Percentiles rank a stretch among this genome's conserved stretches.
Conservation (phyloP, 2,329 filamentous ascomycete genomes). For the Colletotrichum phormii region DNA sequence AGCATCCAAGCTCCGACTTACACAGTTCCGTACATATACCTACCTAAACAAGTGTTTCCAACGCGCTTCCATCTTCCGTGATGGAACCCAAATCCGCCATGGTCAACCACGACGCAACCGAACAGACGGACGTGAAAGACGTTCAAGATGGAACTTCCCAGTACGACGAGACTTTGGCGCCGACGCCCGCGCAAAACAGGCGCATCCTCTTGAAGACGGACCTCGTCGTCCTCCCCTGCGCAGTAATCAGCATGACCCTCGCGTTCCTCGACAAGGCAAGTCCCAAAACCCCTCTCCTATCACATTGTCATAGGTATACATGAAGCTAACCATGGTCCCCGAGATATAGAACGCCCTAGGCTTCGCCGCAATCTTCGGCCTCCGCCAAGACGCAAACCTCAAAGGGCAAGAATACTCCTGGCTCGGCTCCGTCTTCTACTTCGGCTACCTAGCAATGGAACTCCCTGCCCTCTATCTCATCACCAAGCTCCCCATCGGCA, state of each 20-base stretch:
- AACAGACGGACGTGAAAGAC: background rate
- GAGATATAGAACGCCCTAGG: constrained; percentile 29
- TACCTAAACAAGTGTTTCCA: background rate
- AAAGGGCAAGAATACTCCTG: constrained; percentile 67
- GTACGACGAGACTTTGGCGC: background rate
- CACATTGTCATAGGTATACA: background rate
- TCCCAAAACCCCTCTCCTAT: too few species aligned
- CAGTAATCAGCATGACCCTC: constrained; percentile 37
- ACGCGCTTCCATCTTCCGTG: background rate
- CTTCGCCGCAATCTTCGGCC: constrained; percentile 66
- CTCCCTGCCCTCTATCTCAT: constrained; percentile 68
- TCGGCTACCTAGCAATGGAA: constrained; percentile 71
- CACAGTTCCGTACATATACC: background rate
- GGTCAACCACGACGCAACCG: background rate
- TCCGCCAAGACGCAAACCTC: constrained; percentile 61
- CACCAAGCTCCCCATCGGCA: constrained; percentile 50
- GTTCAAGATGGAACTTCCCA: constrained; percentile 1
- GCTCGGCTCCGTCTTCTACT: constrained; percentile 66
- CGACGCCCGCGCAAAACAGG: constrained; percentile 27
- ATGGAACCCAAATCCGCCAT: constrained; percentile 18
- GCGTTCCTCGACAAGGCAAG: constrained; percentile 38
- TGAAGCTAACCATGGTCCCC: background rate
- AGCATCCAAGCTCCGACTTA: background rate
- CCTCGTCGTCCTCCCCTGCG: constrained; percentile 35
- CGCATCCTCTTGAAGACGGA: constrained; percentile 38